Percentiles rank a stretch among this genome's conserved stretches.
Conservation (phyloP, 106 monocot genomes). For the Triglochin maritima region DNA sequence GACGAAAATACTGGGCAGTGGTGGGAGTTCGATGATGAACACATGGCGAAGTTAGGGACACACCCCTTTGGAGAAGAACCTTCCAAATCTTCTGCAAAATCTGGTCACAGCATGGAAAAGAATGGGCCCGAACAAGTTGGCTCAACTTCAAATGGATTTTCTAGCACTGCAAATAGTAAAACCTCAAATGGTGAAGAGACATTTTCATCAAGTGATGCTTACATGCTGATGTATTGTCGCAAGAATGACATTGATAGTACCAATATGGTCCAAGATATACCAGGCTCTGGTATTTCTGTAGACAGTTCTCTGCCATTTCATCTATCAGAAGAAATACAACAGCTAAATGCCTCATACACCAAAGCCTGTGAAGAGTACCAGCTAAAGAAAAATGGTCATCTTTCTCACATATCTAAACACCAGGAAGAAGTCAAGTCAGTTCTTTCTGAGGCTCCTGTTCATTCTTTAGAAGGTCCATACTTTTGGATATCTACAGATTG, state of each 20-base stretch:
- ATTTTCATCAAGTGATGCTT: conserved; percentile 91
- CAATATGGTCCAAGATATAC: neutral
- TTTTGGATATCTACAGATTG: conserved; percentile 92
- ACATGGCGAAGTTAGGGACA: conserved; percentile 64
- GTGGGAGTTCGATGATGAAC: conserved; percentile 99
- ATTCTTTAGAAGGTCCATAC: conserved; percentile 39
- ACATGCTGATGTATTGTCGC: conserved; percentile 89
- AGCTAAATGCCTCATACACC: conserved; percentile 47
- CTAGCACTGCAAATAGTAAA: conserved; percentile 3
- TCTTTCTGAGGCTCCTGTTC: conserved; percentile 72
- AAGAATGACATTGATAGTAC: conserved; percentile 12
- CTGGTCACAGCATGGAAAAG: conserved; percentile 6
- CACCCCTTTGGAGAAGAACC: conserved; percentile 67
- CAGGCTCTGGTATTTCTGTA: neutral
- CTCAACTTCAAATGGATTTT: conserved; percentile 30
- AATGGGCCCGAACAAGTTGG: conserved; percentile 4
- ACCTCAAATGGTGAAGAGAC: conserved; percentile 26
- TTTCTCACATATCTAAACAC: conserved; percentile 50
- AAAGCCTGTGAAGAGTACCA: conserved; percentile 65
- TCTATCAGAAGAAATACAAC: conserved; percentile 47
- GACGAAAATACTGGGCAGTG: conserved; percentile 70
- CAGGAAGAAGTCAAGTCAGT: conserved; percentile 67
- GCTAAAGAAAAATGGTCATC: conserved; percentile 44
- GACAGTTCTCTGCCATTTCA: conserved; percentile 40
- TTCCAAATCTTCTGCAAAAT: conserved; percentile 27